phyloP scores from a whole-genome alignment of 306 rosid genomes.

The Rosa lucieae region DNA sequence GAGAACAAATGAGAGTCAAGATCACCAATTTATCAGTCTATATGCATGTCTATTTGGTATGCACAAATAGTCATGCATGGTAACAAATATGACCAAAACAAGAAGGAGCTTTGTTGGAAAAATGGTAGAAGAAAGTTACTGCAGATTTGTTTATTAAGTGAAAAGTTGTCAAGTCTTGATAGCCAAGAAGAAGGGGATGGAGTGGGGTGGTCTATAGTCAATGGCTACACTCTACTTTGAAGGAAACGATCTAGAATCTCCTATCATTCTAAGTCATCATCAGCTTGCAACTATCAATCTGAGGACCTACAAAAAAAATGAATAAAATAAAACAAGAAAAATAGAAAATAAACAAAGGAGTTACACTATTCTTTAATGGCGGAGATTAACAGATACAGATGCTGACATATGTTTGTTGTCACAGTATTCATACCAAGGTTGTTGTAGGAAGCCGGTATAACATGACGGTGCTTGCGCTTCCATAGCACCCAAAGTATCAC shows the following conservation, averaged over 20 bases:
- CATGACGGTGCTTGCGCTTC: conserved; percentile 97
- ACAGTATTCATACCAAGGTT: conserved; percentile 68
- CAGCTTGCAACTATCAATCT: background rate
- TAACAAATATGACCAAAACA: background rate
- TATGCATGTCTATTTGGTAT: background rate
- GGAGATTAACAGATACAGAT: background rate
- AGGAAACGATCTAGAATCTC: background rate
- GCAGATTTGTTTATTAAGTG: background rate
- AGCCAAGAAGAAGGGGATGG: background rate
- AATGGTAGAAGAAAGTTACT: background rate
- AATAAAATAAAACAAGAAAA: background rate
- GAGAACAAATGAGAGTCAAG: background rate
- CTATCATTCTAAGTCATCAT: background rate
- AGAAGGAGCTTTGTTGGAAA: background rate
- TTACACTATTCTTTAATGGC: background rate
- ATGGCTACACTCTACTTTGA: background rate
- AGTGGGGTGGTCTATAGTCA: background rate
- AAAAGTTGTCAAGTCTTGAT: background rate
- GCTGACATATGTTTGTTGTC: background rate
- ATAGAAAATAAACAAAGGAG: background rate
- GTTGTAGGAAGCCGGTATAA: conserved; percentile 96
- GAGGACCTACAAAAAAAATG: background rate
- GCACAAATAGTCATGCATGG: background rate
- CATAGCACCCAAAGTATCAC: conserved; percentile 99
- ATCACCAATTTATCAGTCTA: background rate